phyloP scores from a whole-genome alignment of 2,329 filamentous ascomycete genomes.

The Penicillium concentricum region DNA sequence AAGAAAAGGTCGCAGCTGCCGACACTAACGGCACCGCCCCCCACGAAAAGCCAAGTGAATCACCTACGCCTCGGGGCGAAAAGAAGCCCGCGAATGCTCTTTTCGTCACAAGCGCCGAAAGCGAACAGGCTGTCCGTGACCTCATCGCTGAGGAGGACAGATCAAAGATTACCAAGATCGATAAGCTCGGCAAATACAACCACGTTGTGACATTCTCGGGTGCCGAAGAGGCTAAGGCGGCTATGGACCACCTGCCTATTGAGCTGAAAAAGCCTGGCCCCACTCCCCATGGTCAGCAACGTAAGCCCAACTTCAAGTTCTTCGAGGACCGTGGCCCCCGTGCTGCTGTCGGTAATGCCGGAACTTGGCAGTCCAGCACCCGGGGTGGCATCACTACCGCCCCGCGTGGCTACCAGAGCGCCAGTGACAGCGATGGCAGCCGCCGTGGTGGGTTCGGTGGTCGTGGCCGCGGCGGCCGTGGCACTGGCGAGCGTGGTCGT shows the following conservation, averaged over 20 bases:
- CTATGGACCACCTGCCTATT: constrained; percentile 70
- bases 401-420: constrained; percentile 79
- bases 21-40: constrained; percentile 54
- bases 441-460: constrained; percentile 60
- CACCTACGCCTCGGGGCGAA: constrained; percentile 58
- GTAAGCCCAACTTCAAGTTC: constrained; percentile 77
- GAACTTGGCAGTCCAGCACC: constrained; percentile 55
- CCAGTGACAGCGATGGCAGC: constrained; percentile 72
- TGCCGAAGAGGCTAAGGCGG: constrained; percentile 74
- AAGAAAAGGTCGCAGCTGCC: constrained; percentile 52
- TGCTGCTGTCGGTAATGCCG: constrained; percentile 52
- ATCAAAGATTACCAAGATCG: constrained; percentile 73
- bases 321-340: constrained; percentile 67
- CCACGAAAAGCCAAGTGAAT: constrained; percentile 42
- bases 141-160: constrained; percentile 82
- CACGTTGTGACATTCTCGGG: constrained; percentile 82
- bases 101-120: constrained; percentile 84
- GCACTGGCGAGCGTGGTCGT: constrained; percentile 53
- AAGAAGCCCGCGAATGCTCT: constrained; percentile 74
- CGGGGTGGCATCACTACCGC: constrained; percentile 65
- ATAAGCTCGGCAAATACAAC: constrained; percentile 67
- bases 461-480: constrained; percentile 51
- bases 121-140: constrained; percentile 76
- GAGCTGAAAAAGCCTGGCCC: constrained; percentile 67
- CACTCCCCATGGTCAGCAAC: constrained; percentile 65